Base-by-base conservation (phyloP, 768 basidiomycete genomes). In the Termitomyces sp. region DNA sequence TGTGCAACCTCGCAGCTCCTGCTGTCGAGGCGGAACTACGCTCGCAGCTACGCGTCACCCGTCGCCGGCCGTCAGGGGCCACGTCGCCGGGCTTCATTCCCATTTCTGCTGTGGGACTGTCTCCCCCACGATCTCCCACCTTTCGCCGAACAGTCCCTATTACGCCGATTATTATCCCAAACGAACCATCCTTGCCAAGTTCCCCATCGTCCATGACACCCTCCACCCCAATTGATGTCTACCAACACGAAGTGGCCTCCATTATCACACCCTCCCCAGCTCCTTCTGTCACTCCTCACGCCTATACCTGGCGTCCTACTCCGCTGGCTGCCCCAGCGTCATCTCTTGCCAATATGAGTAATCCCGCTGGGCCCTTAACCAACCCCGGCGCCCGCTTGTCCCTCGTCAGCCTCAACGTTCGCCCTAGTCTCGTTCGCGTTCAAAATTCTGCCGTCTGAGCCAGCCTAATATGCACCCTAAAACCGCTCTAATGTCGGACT, bases 331-430 rank as follows among this genome's bases (percentile, higher is more conserved):
- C 65, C 56, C 71, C 67, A 40, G 51, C 58, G 27, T 76, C 72
- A 44, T 81, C 71, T 10, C 68, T 67, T 55, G 68, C 64, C 59
- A 47, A 35, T 42, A 64, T 53, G 58, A 70, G 59, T 9, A 65
- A 57, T 65, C 68, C 61, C 55, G 72, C 59, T 23, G 72, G 76
- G n/a, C 84, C 82, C 7, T 76, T 87, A 52, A 78, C 80, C 50
- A 86, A 85, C 64, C 77, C 79, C 43, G 72, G 67, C 51, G 84
- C 83, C 9, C 81, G 85, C 63, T 75, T 80, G 68, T 84, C 85
- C 21, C 78, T 79, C 40, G 70, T 79, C n/a, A 81, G 80, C 58
- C 76, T 86, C 59, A 72, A 73, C 25, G 57, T 71, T 41, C 41
- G 77, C 1, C 73, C 82, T 4, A 66, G 74, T 27, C 72, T 76